Percentiles rank a stretch among this genome's conserved stretches.
Conservation (phyloP, 768 basidiomycete genomes). For the Rhodosporidiobolus odoratus region DNA sequence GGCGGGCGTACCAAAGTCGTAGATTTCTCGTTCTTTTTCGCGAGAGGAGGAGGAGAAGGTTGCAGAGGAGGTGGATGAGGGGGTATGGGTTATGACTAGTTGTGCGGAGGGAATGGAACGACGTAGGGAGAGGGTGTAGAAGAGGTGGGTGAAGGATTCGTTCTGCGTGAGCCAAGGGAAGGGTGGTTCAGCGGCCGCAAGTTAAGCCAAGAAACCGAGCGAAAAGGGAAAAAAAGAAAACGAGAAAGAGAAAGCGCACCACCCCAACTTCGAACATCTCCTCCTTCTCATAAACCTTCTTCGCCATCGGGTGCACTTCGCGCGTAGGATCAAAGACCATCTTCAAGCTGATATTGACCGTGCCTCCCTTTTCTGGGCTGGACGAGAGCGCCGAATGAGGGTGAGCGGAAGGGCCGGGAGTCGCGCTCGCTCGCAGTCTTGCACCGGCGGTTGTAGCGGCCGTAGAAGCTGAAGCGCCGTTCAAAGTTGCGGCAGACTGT, state of each 20-base stretch:
- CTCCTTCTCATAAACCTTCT: conserved; percentile 7
- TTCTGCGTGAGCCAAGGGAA: background rate
- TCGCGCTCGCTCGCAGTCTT: background rate
- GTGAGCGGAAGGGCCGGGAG: background rate
- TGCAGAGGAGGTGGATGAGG: background rate
- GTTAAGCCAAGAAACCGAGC: background rate
- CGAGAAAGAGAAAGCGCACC: conserved; percentile 4
- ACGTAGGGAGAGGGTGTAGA: conserved; percentile 6
- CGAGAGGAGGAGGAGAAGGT: background rate
- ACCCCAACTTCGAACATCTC: conserved; percentile 1
- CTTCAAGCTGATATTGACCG: background rate
- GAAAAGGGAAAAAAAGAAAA: background rate
- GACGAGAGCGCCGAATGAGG: background rate
- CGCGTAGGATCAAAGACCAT: conserved; percentile 17
- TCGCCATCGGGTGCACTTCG: conserved; percentile 3
- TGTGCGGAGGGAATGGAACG: background rate
- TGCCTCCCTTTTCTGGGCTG: background rate
- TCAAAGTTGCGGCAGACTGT: background rate
- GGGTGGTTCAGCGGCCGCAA: too few species aligned
- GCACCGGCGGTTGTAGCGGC: background rate
- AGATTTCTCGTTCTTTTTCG: background rate
- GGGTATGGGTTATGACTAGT: conserved; percentile 16
- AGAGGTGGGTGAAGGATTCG: conserved; percentile 21
- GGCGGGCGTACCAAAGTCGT: conserved; percentile 29
- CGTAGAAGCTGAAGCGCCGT: background rate